A percentile compares a stretch with the other conserved stretches of the same genome.
These are phyloP conservation scores for Luffa acutangula DNA, from an alignment of 306 rosid genomes.

Conservation along the genomic window DNA sequence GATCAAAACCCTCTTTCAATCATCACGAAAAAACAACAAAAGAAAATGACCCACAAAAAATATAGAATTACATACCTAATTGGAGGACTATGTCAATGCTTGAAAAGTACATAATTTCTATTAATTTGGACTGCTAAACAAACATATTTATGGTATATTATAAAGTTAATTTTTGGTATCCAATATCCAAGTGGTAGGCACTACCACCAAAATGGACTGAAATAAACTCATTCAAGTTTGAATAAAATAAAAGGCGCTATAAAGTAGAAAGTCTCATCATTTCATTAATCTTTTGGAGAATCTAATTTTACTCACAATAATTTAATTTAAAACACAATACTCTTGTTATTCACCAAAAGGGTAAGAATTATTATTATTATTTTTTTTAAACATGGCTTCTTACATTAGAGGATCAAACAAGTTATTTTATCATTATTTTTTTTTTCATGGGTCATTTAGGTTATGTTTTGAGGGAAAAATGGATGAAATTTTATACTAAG, in stretches of 20 bases:
- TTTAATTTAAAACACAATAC: not conserved
- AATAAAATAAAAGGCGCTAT: not conserved
- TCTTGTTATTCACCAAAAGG: not conserved
- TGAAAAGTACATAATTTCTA: not conserved
- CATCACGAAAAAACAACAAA: not conserved
- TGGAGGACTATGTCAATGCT: not conserved
- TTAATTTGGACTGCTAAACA: not conserved
- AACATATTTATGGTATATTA: not conserved
- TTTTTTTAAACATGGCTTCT: not conserved
- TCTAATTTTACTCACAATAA: not conserved
- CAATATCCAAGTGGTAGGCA: conserved; percentile 1
- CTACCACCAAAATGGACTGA: not conserved
- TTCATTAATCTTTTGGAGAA: not conserved
- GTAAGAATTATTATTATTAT: too few species aligned
- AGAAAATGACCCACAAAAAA: not conserved
- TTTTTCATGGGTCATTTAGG: not conserved
- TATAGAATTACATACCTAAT: not conserved
- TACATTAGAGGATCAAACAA: not conserved
- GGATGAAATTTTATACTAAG: too few species aligned
- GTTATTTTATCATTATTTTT: not conserved
- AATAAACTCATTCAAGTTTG: not conserved
- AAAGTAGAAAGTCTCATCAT: not conserved
- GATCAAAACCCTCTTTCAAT: not conserved
- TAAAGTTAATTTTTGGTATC: not conserved
- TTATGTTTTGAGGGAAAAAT: not conserved